Percentiles rank a stretch among this genome's conserved stretches.
phyloP scores from a whole-genome alignment of 192 early-diverging fungal genomes.

The Linnemannia hyalina region DNA sequence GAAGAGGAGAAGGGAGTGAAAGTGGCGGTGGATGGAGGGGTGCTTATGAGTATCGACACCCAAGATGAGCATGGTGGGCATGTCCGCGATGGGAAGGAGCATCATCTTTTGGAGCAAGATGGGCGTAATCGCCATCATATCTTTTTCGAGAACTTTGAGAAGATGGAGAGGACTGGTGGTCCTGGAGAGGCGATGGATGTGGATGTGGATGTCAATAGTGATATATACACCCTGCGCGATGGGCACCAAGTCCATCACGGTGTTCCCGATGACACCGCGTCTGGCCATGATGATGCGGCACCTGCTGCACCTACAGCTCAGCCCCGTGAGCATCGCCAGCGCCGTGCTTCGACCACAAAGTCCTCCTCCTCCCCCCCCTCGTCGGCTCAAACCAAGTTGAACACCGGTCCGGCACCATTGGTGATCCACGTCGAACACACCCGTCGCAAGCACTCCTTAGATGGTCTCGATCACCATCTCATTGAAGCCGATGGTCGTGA shows the following conservation, averaged over 20 bases:
- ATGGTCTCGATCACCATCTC: slow-evolving; percentile 24
- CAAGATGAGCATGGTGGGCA: not conserved
- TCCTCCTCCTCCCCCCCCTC: not conserved
- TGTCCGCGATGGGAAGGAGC: slow-evolving; percentile 13
- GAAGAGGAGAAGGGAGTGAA: not conserved
- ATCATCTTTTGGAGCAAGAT: slow-evolving; percentile 17
- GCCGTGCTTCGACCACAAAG: not conserved
- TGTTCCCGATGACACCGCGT: not conserved
- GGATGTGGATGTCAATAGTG: not conserved
- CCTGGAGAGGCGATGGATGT: not conserved
- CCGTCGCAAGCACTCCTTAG: slow-evolving; percentile 5
- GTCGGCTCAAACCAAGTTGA: not conserved
- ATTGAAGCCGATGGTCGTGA: slow-evolving; percentile 21
- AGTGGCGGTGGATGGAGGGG: not conserved
- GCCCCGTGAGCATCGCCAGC: not conserved
- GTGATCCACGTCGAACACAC: slow-evolving; percentile 15
- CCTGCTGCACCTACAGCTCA: not conserved
- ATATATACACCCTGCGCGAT: not conserved
- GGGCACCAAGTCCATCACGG: not conserved
- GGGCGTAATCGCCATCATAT: slow-evolving; percentile 23
- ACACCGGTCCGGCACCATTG: slow-evolving; percentile 3
- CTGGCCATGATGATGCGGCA: not conserved
- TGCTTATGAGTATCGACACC: not conserved
- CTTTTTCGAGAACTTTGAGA: slow-evolving; percentile 27
- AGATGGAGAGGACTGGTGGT: not conserved